These are phyloP conservation scores for Dioscorea alata DNA, from an alignment of 106 monocot species.

Conservation along the genomic window DNA sequence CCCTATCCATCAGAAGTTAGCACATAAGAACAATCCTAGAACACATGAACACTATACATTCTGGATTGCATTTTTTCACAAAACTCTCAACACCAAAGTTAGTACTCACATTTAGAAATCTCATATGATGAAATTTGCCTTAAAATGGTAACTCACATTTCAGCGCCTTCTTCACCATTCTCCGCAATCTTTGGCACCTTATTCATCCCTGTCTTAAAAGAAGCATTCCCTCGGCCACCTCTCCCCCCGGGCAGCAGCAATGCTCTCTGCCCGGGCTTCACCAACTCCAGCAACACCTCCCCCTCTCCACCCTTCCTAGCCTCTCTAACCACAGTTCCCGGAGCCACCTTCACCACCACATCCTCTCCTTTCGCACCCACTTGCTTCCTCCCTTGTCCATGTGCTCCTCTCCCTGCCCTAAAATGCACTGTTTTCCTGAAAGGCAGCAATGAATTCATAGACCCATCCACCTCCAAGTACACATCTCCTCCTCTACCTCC, in stretches of 20 bases:
- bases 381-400: conserved; percentile 77
- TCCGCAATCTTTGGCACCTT: conserved; percentile 93
- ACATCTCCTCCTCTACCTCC: conserved; percentile 85
- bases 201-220: conserved; percentile 78
- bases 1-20: too few relatives aligned
- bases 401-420: conserved; percentile 72
- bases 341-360: conserved; percentile 87
- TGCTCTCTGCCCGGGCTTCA: conserved; percentile 68
- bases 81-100: too few relatives aligned
- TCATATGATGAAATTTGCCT: too few relatives aligned
- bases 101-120: too few relatives aligned
- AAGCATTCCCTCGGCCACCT: conserved; percentile 88
- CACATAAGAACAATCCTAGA: too few relatives aligned
- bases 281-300: conserved; percentile 69
- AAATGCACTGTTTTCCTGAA: conserved; percentile 81
- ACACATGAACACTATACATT: too few relatives aligned
- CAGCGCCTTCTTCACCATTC: conserved; percentile 84
- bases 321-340: conserved; percentile 83
- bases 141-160: conserved; percentile 56
- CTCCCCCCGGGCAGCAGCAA: conserved; percentile 83
- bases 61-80: too few relatives aligned
- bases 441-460: conserved; percentile 91
- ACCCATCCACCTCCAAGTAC: conserved; percentile 80
- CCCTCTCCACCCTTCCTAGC: conserved; percentile 44
- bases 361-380: conserved; percentile 86